These are phyloP conservation scores for Eucalyptus sp. DNA, from an alignment of 345 rosid genomes.

Conservation along the genomic window DNA sequence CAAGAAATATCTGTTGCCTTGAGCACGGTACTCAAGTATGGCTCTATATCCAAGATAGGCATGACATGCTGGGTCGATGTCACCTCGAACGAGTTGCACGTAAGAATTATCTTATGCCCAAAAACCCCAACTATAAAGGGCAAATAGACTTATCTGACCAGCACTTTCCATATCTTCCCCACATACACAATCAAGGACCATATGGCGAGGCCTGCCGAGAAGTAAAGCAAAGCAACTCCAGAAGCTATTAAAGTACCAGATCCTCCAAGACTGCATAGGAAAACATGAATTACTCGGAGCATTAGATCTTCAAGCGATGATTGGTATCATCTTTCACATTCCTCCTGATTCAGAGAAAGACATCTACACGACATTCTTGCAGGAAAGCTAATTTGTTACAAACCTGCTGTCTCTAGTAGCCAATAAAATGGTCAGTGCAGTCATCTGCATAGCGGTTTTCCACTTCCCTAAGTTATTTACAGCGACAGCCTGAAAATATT, in stretches of 20 bases:
- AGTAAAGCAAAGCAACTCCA: constrained; percentile 75
- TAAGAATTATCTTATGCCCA: not conserved
- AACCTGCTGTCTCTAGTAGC: constrained; percentile 82
- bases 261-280: constrained; percentile 41
- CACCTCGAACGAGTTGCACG: not conserved
- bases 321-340: not conserved
- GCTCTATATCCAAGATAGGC: not conserved
- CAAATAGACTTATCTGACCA: constrained; percentile 34
- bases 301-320: not conserved
- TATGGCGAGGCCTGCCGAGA: constrained; percentile 85
- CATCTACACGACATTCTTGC: not conserved
- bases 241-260: constrained; percentile 36
- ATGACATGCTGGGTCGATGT: not conserved
- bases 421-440: constrained; percentile 76
- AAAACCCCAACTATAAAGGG: not conserved
- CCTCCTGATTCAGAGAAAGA: not conserved
- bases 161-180: constrained; percentile 69
- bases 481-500: constrained; percentile 69
- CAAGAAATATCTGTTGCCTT: not conserved
- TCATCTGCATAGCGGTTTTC: constrained; percentile 99
- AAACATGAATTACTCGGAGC: not conserved
- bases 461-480: constrained; percentile 96
- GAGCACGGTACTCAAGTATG: not conserved
- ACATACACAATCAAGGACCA: constrained; percentile 87
- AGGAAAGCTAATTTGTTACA: not conserved